Conservation (phyloP, 768 basidiomycete genomes). For the Agrocybe chaxingu region DNA sequence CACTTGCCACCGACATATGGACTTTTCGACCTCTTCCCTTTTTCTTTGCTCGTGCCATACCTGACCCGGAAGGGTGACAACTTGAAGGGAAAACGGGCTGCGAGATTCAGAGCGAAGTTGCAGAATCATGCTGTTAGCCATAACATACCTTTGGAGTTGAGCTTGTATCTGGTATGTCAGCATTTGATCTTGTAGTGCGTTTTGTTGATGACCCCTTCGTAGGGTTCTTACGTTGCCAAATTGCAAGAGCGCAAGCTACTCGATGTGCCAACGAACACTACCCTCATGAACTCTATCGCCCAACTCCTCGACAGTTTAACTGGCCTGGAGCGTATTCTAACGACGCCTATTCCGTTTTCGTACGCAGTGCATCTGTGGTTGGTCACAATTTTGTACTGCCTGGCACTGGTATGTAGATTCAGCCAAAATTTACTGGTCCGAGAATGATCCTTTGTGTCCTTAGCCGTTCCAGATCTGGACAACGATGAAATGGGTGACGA, state of each 20-base stretch:
- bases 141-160: constrained; percentile 68
- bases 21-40: constrained; percentile 66
- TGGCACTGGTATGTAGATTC: constrained; percentile 46
- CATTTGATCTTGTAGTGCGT: neutral
- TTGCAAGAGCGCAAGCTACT: constrained; percentile 52
- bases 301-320: constrained; percentile 64
- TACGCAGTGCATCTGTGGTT: constrained; percentile 64
- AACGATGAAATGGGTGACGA: constrained; percentile 56
- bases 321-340: constrained; percentile 69
- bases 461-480: constrained; percentile 67
- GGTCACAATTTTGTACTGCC: constrained; percentile 58
- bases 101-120: constrained; percentile 49
- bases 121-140: constrained; percentile 43
- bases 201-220: neutral
- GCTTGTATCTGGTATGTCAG: constrained; percentile 55
- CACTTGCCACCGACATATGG: constrained; percentile 56
- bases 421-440: neutral
- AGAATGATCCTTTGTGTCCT: constrained; percentile 6
- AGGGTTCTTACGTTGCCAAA: constrained; percentile 68
- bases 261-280: constrained; percentile 60
- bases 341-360: constrained; percentile 77
- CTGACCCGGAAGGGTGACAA: constrained; percentile 46
- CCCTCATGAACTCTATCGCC: constrained; percentile 44
- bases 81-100: constrained; percentile 62
- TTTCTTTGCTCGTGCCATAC: constrained; percentile 52